phyloP scores from a whole-genome alignment of 441 rosid genomes.

The Hura crepitans region DNA sequence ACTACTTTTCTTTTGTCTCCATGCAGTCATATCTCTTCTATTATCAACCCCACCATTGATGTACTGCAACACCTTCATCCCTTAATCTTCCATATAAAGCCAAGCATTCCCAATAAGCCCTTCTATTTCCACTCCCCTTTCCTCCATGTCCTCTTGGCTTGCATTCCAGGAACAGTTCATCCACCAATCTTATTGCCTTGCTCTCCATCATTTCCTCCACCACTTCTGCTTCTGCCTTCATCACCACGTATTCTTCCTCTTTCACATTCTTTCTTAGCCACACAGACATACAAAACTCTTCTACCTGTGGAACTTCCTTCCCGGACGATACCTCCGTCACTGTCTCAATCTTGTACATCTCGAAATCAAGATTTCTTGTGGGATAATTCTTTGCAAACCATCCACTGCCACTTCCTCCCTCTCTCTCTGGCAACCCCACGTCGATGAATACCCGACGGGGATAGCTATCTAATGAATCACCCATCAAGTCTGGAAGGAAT shows the following conservation, averaged over 20 bases:
- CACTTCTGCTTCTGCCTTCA: slow-evolving; percentile 79
- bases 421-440: slow-evolving; percentile 41
- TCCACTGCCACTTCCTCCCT: slow-evolving; percentile 43
- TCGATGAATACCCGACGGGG: slow-evolving; percentile 64
- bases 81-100: slow-evolving; percentile 63
- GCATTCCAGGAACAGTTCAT: slow-evolving; percentile 85
- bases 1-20: too few species aligned
- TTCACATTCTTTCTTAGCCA: slow-evolving; percentile 63
- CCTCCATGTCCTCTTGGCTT: slow-evolving; percentile 41
- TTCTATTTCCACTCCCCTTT: slow-evolving; percentile 33
- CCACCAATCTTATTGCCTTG: slow-evolving; percentile 52
- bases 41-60: slow-evolving; percentile 81
- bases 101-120: slow-evolving; percentile 77
- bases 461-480: slow-evolving; percentile 53
- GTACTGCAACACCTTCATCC: slow-evolving; percentile 74
- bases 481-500: slow-evolving; percentile 58
- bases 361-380: slow-evolving; percentile 54
- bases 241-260: slow-evolving; percentile 65
- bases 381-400: slow-evolving; percentile 75
- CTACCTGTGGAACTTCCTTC: slow-evolving; percentile 29
- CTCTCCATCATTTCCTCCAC: slow-evolving; percentile 68
- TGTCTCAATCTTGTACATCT: slow-evolving; percentile 70
- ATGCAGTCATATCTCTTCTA: too few species aligned
- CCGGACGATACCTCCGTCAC: slow-evolving; percentile 35
- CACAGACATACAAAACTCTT: slow-evolving; percentile 47